These are phyloP conservation scores for Dendrobium catenatum DNA, from an alignment of 106 monocot genomes.

Conservation along the genomic window DNA sequence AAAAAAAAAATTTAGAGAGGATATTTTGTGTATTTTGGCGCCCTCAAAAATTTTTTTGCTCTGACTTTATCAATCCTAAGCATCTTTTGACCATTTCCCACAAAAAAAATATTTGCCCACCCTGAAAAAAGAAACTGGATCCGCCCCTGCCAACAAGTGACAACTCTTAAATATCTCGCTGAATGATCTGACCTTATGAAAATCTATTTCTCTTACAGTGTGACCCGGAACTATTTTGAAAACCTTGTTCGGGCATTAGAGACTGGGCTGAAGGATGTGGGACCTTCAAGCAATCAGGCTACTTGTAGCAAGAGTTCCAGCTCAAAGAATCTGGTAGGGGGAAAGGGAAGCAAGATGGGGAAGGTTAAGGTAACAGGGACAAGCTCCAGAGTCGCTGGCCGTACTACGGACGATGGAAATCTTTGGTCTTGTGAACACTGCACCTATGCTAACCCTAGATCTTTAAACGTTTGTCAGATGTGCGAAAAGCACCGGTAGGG, in stretches of 20 bases:
- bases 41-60: no score
- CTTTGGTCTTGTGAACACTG: conserved; percentile 70
- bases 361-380: conserved; percentile 32
- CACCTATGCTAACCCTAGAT: conserved; percentile 46
- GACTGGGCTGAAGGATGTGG: conserved; percentile 82
- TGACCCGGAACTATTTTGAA: conserved; percentile 97
- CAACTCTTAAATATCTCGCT: no score
- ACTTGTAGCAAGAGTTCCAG: conserved; percentile 47
- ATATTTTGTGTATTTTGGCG: no score
- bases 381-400: conserved; percentile 22
- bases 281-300: conserved; percentile 44
- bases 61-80: no score
- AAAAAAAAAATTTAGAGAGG: no score
- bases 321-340: conserved; percentile 29
- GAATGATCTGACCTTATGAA: background rate
- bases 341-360: conserved; percentile 40
- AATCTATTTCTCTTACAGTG: conserved; percentile 34
- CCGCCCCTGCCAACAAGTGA: background rate
- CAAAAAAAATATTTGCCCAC: no score
- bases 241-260: conserved; percentile 88
- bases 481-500: conserved; percentile 36
- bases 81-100: no score
- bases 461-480: conserved; percentile 36
- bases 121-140: no score
- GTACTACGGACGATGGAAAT: conserved; percentile 31